Percentiles rank a stretch among this genome's conserved stretches.
Evolutionary conservation across 805 yeast genomes (phyloP).

Genomic region (Lipomyces chichibuensis): DNA sequence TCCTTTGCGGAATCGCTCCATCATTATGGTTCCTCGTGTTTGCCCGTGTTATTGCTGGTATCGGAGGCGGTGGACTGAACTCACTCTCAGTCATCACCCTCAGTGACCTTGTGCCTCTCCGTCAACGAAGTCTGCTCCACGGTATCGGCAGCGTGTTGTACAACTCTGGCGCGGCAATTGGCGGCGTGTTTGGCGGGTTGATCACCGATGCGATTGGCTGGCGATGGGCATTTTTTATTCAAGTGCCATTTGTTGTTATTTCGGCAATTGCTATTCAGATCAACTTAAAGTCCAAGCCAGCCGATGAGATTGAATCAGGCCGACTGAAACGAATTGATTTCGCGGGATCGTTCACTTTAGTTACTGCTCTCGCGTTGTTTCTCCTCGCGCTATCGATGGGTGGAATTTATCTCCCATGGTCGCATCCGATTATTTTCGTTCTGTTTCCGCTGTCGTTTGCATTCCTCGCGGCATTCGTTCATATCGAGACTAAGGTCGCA

Average conservation of each 20-base stretch:
- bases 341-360: slow-evolving; percentile 64
- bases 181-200: slow-evolving; percentile 63
- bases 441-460: slow-evolving; percentile 46
- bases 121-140: slow-evolving; percentile 80
- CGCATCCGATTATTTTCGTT: slow-evolving; percentile 48
- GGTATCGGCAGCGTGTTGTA: slow-evolving; percentile 78
- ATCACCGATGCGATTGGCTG: slow-evolving; percentile 61
- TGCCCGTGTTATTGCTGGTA: slow-evolving; percentile 72
- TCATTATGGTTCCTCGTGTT: slow-evolving; percentile 42
- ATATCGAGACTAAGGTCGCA: slow-evolving; percentile 56
- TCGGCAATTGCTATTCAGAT: slow-evolving; percentile 44
- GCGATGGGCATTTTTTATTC: slow-evolving; percentile 55
- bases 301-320: slow-evolving; percentile 46
- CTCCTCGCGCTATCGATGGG: slow-evolving; percentile 69
- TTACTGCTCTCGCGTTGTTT: slow-evolving; percentile 58
- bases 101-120: slow-evolving; percentile 72
- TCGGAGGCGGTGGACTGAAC: slow-evolving; percentile 90
- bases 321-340: slow-evolving; percentile 66
- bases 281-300: slow-evolving; percentile 33
- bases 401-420: slow-evolving; percentile 58
- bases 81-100: slow-evolving; percentile 74
- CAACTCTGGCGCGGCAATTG: slow-evolving; percentile 75
- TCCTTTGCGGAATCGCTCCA: slow-evolving; percentile 53
- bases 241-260: slow-evolving; percentile 49
- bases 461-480: slow-evolving; percentile 50